These are phyloP conservation scores for Hypoxylon perforatum DNA, from an alignment of 495 filamentous ascomycete genomes.

Conservation along the genomic window DNA sequence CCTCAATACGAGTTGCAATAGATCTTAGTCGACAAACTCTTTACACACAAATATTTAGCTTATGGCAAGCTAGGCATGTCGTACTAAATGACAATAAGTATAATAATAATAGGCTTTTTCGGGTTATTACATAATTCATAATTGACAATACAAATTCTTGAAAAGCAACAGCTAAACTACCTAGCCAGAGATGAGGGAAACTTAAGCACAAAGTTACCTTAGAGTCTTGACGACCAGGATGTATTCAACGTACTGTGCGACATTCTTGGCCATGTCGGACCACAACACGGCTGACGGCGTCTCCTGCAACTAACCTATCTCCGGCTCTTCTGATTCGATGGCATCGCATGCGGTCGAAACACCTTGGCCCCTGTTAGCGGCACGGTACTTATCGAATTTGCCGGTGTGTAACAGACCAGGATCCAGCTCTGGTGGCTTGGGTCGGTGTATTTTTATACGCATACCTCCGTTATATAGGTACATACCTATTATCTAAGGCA, in stretches of 20 bases:
- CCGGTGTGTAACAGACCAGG: slow-evolving; percentile 5
- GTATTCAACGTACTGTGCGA: not conserved
- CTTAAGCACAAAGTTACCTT: too few species aligned
- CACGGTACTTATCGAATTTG: slow-evolving; percentile 16
- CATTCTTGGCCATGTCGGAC: slow-evolving; percentile 15
- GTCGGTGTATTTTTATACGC: not conserved
- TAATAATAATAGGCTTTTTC: too few species aligned
- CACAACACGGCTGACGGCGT: slow-evolving; percentile 6
- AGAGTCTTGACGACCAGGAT: too few species aligned
- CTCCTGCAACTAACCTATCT: not conserved
- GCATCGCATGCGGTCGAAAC: slow-evolving; percentile 24
- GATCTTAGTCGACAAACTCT: too few species aligned
- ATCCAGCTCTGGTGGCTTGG: not conserved
- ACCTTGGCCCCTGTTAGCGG: slow-evolving; percentile 5
- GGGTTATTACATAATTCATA: too few species aligned
- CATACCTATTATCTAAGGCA: not conserved
- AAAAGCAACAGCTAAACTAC: too few species aligned
- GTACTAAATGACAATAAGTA: too few species aligned
- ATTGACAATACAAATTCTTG: too few species aligned
- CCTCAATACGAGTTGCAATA: too few species aligned
- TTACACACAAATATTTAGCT: too few species aligned
- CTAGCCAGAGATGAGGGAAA: too few species aligned
- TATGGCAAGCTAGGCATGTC: too few species aligned
- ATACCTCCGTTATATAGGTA: not conserved
- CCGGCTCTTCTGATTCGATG: slow-evolving; percentile 17